phyloP scores from a whole-genome alignment of 306 rosid genomes.

The Ochetophila trinervis region DNA sequence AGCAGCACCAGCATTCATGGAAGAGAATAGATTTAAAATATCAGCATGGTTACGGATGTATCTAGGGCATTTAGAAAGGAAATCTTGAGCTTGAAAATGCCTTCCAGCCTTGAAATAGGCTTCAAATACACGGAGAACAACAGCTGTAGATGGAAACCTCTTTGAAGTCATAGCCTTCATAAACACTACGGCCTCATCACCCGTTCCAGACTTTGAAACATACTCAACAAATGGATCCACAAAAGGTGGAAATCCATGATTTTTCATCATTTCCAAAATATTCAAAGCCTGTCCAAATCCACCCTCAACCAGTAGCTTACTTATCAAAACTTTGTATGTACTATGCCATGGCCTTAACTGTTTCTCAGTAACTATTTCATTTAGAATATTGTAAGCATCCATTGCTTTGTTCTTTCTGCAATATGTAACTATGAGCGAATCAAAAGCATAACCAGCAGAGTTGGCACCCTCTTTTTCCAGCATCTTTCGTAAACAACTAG shows the following conservation, averaged over 20 bases:
- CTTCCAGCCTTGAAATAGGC: conserved; percentile 63
- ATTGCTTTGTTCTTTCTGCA: conserved; percentile 49
- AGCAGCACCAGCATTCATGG: conserved; percentile 42
- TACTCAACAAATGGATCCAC: conserved; percentile 57
- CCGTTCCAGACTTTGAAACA: conserved; percentile 64
- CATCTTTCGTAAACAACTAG: conserved; percentile 49
- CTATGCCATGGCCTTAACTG: conserved; percentile 59
- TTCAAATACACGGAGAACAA: conserved; percentile 48
- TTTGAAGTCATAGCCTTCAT: conserved; percentile 67
- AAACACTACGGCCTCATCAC: conserved; percentile 57
- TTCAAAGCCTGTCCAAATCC: conserved; percentile 61
- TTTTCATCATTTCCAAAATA: conserved; percentile 62
- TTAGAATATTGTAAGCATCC: conserved; percentile 56
- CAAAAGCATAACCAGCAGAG: conserved; percentile 41
- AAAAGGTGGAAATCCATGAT: conserved; percentile 67
- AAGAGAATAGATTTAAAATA: conserved; percentile 61
- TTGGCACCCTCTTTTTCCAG: conserved; percentile 50
- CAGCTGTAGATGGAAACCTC: conserved; percentile 53
- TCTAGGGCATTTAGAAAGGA: conserved; percentile 74
- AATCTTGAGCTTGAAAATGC: conserved; percentile 60
- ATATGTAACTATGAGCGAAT: conserved; percentile 48
- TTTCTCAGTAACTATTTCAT: conserved; percentile 36
- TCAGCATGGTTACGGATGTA: conserved; percentile 68
- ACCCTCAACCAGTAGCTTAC: conserved; percentile 47
- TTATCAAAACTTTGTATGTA: conserved; percentile 60